Percentiles rank a stretch among this genome's conserved stretches.
These are phyloP conservation scores for Pestalotiopsis sp. DNA, from an alignment of 2,329 filamentous ascomycete species.

Conservation along the genomic window DNA sequence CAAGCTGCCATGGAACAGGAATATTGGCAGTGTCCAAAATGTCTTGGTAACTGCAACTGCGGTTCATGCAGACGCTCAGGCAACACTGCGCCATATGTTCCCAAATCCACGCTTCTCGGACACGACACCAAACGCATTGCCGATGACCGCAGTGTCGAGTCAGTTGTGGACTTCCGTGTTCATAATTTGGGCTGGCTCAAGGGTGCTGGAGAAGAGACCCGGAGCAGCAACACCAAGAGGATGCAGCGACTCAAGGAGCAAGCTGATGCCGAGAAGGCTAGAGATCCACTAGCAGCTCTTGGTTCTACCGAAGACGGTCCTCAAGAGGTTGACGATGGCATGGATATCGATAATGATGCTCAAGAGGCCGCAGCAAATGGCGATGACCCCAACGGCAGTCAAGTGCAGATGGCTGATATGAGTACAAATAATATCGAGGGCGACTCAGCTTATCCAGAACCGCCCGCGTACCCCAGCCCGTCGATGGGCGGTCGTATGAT, in stretches of 20 bases:
- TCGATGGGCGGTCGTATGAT: slow-evolving; percentile 53
- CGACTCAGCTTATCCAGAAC: slow-evolving; percentile 29
- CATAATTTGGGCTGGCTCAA: slow-evolving; percentile 87
- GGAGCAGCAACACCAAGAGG: slow-evolving; percentile 57
- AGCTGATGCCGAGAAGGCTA: slow-evolving; percentile 60
- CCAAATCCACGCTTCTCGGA: slow-evolving; percentile 84
- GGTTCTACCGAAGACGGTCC: slow-evolving; percentile 26
- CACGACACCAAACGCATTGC: slow-evolving; percentile 91
- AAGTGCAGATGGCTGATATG: slow-evolving; percentile 31
- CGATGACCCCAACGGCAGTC: slow-evolving; percentile 18
- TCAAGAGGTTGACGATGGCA: slow-evolving; percentile 32
- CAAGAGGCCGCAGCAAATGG: not conserved
- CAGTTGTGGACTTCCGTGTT: slow-evolving; percentile 84
- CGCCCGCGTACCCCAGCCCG: slow-evolving; percentile 46
- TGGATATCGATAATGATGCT: not conserved
- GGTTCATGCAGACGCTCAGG: slow-evolving; percentile 69
- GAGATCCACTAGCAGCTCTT: slow-evolving; percentile 36
- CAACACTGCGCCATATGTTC: slow-evolving; percentile 78
- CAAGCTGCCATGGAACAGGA: slow-evolving; percentile 78
- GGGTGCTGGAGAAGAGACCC: slow-evolving; percentile 58
- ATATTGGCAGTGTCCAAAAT: slow-evolving; percentile 88
- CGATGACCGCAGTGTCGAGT: slow-evolving; percentile 88
- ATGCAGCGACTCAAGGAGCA: slow-evolving; percentile 60
- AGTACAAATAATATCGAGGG: slow-evolving; percentile 28
- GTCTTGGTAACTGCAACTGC: slow-evolving; percentile 84